Evolutionary conservation across 108 stramenopile genomes (phyloP).

Genomic region (Thalassiosira profunda): DNA sequence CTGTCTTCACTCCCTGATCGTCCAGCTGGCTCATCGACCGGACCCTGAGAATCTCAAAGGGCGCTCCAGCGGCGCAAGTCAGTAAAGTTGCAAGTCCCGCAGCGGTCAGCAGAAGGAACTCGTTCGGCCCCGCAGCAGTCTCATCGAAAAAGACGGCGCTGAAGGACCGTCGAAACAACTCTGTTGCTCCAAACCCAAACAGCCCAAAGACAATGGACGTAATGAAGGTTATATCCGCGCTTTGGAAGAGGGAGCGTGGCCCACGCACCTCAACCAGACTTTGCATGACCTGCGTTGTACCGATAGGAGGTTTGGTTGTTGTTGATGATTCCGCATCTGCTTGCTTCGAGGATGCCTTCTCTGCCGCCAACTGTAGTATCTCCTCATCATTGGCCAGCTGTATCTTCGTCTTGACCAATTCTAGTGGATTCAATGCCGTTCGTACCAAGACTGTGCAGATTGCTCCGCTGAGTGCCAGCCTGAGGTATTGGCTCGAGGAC

Average conservation of each 20-base stretch:
- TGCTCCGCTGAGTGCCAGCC: conserved; percentile 81
- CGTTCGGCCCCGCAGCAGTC: conserved; percentile 40
- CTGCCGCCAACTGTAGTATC: conserved; percentile 47
- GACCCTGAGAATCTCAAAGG: conserved; percentile 80
- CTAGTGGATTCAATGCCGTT: conserved; percentile 85
- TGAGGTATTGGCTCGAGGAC: conserved; percentile 68
- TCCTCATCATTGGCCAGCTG: conserved; percentile 86
- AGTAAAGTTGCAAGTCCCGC: conserved; percentile 75
- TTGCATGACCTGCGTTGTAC: conserved; percentile 63
- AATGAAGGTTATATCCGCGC: conserved; percentile 91
- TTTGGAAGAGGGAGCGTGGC: conserved; percentile 76
- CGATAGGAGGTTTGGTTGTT: conserved; percentile 33
- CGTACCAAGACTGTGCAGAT: conserved; percentile 87
- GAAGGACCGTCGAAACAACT: conserved; percentile 87
- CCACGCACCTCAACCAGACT: conserved; percentile 72
- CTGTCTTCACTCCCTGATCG: conserved; percentile 52
- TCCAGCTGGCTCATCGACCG: conserved; percentile 75
- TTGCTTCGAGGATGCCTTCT: conserved; percentile 12
- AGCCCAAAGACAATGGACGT: conserved; percentile 87
- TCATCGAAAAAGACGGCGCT: conserved; percentile 65
- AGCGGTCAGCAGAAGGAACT: conserved; percentile 73
- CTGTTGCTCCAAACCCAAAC: conserved; percentile 92
- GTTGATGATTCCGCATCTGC: conserved; percentile 12
- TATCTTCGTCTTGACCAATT: conserved; percentile 90
- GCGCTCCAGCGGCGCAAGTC: conserved; percentile 67